Percentiles rank a stretch among this genome's conserved stretches.
Conservation (phyloP, 148 eudicot species). For the Cornus controversa region DNA sequence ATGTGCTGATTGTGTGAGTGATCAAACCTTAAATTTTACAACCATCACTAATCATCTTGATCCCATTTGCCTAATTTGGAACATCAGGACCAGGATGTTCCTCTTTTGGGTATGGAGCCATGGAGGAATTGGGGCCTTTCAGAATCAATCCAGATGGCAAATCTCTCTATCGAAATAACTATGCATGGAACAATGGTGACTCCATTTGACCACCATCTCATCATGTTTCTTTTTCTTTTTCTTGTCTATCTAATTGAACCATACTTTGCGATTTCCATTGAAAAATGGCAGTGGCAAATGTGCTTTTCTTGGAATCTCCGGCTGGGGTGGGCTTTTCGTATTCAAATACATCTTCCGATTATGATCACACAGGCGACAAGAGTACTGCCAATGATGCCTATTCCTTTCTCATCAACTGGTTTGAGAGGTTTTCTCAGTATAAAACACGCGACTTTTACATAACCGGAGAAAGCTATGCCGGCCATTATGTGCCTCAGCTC, state of each 20-base stretch:
- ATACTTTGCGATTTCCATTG: neutral
- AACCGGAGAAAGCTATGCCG: constrained; percentile 47
- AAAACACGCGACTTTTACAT: constrained; percentile 34
- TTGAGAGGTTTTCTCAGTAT: constrained; percentile 42
- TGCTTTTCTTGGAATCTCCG: constrained; percentile 48
- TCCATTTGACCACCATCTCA: no score
- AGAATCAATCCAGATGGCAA: constrained; percentile 41
- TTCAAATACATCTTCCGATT: constrained; percentile 24
- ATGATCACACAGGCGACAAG: constrained; percentile 29
- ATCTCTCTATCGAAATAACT: constrained; percentile 27
- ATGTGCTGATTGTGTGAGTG: no score
- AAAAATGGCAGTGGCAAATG: constrained; percentile 33
- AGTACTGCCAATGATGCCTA: constrained; percentile 45
- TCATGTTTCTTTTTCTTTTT: no score
- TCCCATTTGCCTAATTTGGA: no score
- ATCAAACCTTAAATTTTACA: no score
- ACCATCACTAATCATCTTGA: no score
- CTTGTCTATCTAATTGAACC: no score
- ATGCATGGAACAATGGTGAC: constrained; percentile 48
- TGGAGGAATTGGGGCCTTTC: constrained; percentile 48
- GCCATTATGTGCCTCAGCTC: constrained; percentile 48
- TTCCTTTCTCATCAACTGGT: constrained; percentile 36
- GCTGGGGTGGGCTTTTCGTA: constrained; percentile 51
- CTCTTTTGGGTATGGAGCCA: constrained; percentile 46
- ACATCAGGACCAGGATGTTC: constrained; percentile 55